These are phyloP conservation scores for Abortiporus biennis DNA, from an alignment of 1,284 basidiomycete species.

Conservation along the genomic window DNA sequence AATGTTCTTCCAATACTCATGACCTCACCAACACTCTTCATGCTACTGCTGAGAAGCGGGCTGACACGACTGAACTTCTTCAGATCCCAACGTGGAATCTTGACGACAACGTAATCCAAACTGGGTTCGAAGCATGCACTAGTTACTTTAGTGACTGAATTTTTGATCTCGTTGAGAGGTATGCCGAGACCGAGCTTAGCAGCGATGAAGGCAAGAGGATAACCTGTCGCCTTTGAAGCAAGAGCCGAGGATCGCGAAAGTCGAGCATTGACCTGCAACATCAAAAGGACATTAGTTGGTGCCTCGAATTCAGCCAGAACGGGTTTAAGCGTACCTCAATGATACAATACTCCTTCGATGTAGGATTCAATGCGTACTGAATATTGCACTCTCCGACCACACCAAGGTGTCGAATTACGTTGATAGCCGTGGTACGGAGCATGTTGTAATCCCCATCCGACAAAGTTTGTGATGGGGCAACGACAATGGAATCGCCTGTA, in stretches of 20 bases:
- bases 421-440: conserved; percentile 96
- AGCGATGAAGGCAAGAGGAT: conserved; percentile 97
- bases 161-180: conserved; percentile 96
- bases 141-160: conserved; percentile 94
- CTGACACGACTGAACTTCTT: conserved; percentile 96
- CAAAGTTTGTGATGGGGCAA: conserved; percentile 96
- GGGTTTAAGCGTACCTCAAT: conserved; percentile 67
- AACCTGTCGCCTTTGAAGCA: conserved; percentile 97
- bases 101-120: conserved; percentile 96
- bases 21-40: conserved; percentile 99
- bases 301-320: conserved; percentile 5
- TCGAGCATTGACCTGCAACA: conserved; percentile 87
- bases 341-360: conserved; percentile 95
- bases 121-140: conserved; percentile 98
- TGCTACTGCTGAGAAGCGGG: conserved; percentile 82
- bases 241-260: conserved; percentile 96
- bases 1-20: conserved; percentile 99
- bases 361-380: conserved; percentile 96
- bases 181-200: conserved; percentile 97
- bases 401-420: conserved; percentile 95
- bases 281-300: not conserved
- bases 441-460: conserved; percentile 99
- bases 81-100: conserved; percentile 98
- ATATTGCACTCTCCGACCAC: conserved; percentile 99
- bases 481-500: conserved; percentile 98